phyloP scores from a whole-genome alignment of 1,284 basidiomycete species.

The Sporisorium scitamineum region DNA sequence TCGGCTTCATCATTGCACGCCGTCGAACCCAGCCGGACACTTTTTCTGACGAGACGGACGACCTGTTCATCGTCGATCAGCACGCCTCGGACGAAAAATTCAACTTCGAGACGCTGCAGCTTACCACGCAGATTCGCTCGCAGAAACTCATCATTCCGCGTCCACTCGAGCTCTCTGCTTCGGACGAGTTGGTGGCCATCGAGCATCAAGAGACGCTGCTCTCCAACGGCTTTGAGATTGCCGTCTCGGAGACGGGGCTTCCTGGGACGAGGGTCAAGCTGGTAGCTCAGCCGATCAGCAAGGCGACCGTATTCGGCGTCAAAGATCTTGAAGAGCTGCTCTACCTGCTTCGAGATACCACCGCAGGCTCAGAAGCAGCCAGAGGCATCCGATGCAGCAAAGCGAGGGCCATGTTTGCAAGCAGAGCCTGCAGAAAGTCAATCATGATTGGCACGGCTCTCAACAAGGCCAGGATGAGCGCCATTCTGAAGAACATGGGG shows the following conservation, averaged over 20 bases:
- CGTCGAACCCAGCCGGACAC: constrained; percentile 67
- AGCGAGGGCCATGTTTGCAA: constrained; percentile 95
- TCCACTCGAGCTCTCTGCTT: constrained; percentile 83
- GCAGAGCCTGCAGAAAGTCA: constrained; percentile 92
- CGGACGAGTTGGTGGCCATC: constrained; percentile 87
- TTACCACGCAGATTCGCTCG: constrained; percentile 85
- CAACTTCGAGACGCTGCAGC: constrained; percentile 94
- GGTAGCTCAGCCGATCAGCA: constrained; percentile 88
- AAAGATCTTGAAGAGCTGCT: constrained; percentile 93
- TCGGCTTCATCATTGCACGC: constrained; percentile 91
- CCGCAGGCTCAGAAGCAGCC: constrained; percentile 73
- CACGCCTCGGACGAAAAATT: constrained; percentile 91
- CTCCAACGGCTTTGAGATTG: constrained; percentile 86
- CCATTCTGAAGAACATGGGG: constrained; percentile 89
- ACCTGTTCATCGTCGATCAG: constrained; percentile 86
- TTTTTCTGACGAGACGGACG: constrained; percentile 53
- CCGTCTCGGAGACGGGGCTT: constrained; percentile 73
- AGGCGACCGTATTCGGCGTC: constrained; percentile 83
- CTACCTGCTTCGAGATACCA: constrained; percentile 82
- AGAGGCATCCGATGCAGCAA: constrained; percentile 87
- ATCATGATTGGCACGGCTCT: constrained; percentile 94
- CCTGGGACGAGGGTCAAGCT: constrained; percentile 77
- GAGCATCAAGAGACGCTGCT: constrained; percentile 86
- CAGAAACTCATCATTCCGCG: constrained; percentile 86
- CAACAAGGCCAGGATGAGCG: constrained; percentile 81